These are phyloP conservation scores for Tricholoma sp. DNA, from an alignment of 768 basidiomycete genomes.

Conservation along the genomic window DNA sequence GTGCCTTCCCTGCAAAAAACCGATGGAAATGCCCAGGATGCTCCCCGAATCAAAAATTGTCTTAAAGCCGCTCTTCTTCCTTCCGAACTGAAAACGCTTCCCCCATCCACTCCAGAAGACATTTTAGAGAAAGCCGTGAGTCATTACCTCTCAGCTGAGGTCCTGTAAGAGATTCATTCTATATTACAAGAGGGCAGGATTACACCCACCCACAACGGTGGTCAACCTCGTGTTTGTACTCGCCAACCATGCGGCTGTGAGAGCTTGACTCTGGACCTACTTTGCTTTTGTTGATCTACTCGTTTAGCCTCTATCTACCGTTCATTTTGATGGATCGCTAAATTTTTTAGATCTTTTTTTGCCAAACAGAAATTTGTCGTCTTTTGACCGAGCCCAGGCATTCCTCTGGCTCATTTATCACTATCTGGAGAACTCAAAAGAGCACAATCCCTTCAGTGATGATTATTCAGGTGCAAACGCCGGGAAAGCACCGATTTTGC, in stretches of 20 bases:
- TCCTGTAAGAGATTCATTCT: conserved; percentile 5
- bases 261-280: conserved; percentile 11
- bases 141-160: conserved; percentile 8
- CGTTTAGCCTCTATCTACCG: conserved; percentile 49
- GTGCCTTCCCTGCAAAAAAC: conserved; percentile 88
- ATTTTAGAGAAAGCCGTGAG: conserved; percentile 65
- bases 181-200: conserved; percentile 44
- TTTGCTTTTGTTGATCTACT: conserved; percentile 5
- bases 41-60: conserved; percentile 88
- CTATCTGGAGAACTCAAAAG: conserved; percentile 65
- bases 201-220: conserved; percentile 77
- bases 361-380: conserved; percentile 62
- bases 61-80: conserved; percentile 77
- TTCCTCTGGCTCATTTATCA: conserved; percentile 84
- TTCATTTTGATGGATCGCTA: conserved; percentile 69
- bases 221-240: conserved; percentile 85
- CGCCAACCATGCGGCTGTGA: conserved; percentile 72
- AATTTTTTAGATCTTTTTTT: conserved; percentile 86
- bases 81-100: conserved; percentile 57
- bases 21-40: conserved; percentile 84
- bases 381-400: conserved; percentile 66
- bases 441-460: conserved; percentile 74
- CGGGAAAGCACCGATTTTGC: conserved; percentile 62
- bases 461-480: conserved; percentile 50
- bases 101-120: conserved; percentile 72